These are phyloP conservation scores for Ceratobasidium sp. DNA, from an alignment of 1,284 basidiomycete species.

Conservation along the genomic window DNA sequence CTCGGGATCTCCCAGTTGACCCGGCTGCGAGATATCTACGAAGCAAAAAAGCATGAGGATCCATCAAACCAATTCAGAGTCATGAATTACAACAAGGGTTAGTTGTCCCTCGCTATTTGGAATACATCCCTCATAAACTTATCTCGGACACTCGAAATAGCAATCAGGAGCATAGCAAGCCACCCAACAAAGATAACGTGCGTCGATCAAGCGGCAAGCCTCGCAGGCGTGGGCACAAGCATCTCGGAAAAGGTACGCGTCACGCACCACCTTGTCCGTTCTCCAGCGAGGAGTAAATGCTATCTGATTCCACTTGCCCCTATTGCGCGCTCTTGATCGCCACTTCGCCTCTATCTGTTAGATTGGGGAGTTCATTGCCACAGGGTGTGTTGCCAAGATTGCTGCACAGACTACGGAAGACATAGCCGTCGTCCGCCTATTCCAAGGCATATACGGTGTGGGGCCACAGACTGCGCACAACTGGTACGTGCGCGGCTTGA, in stretches of 20 bases:
- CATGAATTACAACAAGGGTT: constrained; percentile 44
- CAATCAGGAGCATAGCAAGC: constrained; percentile 67
- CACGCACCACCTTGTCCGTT: constrained; percentile 9
- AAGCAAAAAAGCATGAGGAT: constrained; percentile 46
- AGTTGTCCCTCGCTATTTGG: neutral
- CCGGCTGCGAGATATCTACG: constrained; percentile 42
- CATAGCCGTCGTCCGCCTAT: constrained; percentile 66
- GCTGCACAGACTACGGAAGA: constrained; percentile 72
- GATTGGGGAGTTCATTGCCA: constrained; percentile 84
- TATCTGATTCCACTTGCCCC: constrained; percentile 36
- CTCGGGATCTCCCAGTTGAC: constrained; percentile 42
- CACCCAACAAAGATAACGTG: constrained; percentile 74
- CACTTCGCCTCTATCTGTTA: constrained; percentile 55
- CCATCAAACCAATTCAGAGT: constrained; percentile 48
- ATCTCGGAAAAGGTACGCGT: constrained; percentile 79
- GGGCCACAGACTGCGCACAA: constrained; percentile 75
- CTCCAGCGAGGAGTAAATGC: constrained; percentile 29
- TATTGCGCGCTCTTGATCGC: constrained; percentile 39
- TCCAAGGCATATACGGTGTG: constrained; percentile 88
- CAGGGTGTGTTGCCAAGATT: constrained; percentile 76
- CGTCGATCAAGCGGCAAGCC: constrained; percentile 71
- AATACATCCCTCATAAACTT: neutral
- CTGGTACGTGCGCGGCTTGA: constrained; percentile 83
- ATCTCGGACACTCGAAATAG: constrained; percentile 58
- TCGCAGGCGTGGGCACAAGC: constrained; percentile 79